Base-by-base conservation (phyloP, 805 yeast species). In the Ogataea sp. region DNA sequence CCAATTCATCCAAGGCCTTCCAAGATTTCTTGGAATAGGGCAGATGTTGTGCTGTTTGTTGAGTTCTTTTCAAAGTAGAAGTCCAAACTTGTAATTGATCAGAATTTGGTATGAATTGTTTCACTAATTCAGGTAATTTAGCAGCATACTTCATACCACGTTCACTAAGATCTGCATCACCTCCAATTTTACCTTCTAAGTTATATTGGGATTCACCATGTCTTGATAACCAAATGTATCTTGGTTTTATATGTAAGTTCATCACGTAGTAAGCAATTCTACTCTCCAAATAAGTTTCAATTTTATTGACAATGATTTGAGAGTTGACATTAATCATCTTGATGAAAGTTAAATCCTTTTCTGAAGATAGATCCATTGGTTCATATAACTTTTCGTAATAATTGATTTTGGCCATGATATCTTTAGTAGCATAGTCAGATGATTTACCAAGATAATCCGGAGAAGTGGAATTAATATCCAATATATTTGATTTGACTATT, bases 1-100 rank as follows among this genome's bases (percentile, higher is more conserved):
- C 97, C 45, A 90, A 73, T 64, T 90, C 98, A 59, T 90, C 97
- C 49, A 90, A 67, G 1, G 97, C 97, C 61, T 93, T 93, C 99
- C 98, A 90, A 46, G 81, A 83, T 48, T 88, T 68, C 57, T 88
- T 81, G 43, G 81, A 78, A 59, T 83, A 86, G 1, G 93, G 87
- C 50, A 90, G 68, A 56, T 70, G 72, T 43, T 83, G 76, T 1
- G 96, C 90, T 1, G 97, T 90, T 58, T 90, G 95, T 60, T 86
- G 93, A 6, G 98, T 90, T 61, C 98, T 71, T 46, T 71, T 78
- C 49, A 90, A 70, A 0, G 97, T 90, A 2, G 96, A 86, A 1
- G 97, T 90, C 97, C 98, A 90, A 34, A 90, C 93, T 5, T 95
- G 87, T 50, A 90, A 67, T 42, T 80, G 69, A 30, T 73, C 78